Evolutionary conservation across 148 eudicot species (phyloP).

Genomic region (Vaccinium darrowii): DNA sequence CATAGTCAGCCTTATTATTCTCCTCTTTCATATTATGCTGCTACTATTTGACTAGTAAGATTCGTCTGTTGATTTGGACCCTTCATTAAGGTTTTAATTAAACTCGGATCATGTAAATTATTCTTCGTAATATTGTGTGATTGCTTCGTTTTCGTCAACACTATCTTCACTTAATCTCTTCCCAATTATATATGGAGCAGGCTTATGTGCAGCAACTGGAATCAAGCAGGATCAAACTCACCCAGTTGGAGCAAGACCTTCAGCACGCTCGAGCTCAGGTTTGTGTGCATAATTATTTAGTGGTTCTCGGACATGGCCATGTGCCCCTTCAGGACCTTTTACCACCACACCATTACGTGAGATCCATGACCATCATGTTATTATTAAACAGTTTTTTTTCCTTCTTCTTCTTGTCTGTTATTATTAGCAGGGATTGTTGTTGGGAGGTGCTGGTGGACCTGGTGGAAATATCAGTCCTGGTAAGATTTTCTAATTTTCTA

Average conservation of each 20-base stretch:
- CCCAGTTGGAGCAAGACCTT: constrained; percentile 85
- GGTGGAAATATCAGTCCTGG: constrained; percentile 78
- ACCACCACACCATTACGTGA: neutral
- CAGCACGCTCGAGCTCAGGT: constrained; percentile 90
- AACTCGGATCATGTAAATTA: neutral
- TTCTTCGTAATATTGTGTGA: neutral
- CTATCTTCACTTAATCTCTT: neutral
- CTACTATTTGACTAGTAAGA: neutral
- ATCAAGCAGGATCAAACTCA: constrained; percentile 77
- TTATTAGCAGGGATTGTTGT: constrained; percentile 56
- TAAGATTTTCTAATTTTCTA: constrained; percentile 21
- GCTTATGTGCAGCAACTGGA: constrained; percentile 94
- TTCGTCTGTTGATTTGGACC: neutral
- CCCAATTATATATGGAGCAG: constrained; percentile 27
- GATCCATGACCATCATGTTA: neutral
- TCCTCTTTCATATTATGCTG: too few species aligned
- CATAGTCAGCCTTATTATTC: too few species aligned
- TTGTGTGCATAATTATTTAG: neutral
- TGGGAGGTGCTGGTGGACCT: constrained; percentile 67
- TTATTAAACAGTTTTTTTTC: neutral
- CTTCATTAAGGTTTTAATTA: neutral
- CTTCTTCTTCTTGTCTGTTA: neutral
- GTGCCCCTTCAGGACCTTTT: neutral
- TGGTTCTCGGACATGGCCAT: neutral
- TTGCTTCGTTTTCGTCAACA: neutral